A percentile compares a stretch with the other conserved stretches of the same genome.
Conservation (phyloP, 139 green algal genomes). For the Chlorella sorokiniana region DNA sequence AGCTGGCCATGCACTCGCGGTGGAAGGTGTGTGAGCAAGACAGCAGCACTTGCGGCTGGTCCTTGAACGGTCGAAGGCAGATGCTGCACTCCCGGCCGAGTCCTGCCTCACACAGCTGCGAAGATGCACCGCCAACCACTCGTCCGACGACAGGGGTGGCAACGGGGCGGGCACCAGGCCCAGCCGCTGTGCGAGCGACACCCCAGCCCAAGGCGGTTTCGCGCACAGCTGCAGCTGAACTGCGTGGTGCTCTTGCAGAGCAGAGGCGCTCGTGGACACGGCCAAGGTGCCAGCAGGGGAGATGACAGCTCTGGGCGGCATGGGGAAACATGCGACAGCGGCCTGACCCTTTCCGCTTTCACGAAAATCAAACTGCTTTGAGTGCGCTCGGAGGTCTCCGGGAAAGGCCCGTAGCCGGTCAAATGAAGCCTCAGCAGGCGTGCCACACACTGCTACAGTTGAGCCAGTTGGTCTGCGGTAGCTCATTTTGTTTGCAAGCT, state of each 20-base stretch:
- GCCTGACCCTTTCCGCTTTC: no score
- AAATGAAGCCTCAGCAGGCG: no score
- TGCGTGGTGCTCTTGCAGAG: slow-evolving; percentile 3
- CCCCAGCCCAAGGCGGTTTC: neutral
- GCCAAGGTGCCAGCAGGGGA: no score
- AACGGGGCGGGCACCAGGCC: slow-evolving; percentile 54
- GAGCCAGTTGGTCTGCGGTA: no score
- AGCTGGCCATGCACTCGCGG: slow-evolving; percentile 61
- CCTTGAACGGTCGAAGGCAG: slow-evolving; percentile 64
- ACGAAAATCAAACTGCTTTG: no score
- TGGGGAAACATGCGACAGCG: no score
- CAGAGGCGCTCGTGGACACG: neutral
- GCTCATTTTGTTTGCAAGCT: no score
- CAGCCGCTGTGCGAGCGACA: slow-evolving; percentile 55
- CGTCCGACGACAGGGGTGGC: slow-evolving; percentile 46
- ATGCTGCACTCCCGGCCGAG: slow-evolving; percentile 59
- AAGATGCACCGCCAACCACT: slow-evolving; percentile 44
- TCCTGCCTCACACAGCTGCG: slow-evolving; percentile 31
- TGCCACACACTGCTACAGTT: no score
- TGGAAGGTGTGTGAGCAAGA: slow-evolving; percentile 55
- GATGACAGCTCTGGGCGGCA: no score
- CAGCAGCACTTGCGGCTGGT: slow-evolving; percentile 43
- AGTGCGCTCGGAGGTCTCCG: no score
- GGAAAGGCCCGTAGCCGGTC: no score
- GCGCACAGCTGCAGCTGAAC: neutral